phyloP scores from a whole-genome alignment of 2,329 filamentous ascomycete species.

The Domatiomyces catenatus region DNA sequence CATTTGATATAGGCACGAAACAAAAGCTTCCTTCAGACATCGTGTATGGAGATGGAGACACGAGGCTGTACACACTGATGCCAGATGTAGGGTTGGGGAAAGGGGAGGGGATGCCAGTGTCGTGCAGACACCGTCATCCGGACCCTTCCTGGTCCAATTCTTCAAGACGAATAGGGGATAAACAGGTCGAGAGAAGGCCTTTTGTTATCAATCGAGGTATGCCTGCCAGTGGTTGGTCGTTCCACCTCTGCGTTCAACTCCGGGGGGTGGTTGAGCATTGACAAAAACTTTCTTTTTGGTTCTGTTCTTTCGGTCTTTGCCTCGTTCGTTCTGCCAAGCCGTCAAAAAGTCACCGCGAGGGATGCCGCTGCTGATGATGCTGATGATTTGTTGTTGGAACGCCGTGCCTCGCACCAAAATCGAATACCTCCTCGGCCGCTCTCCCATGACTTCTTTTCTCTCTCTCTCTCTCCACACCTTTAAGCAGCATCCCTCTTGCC shows the following conservation, averaged over 20 bases:
- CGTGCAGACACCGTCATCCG: too few species aligned
- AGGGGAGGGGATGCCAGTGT: not conserved
- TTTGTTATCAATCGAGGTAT: too few species aligned
- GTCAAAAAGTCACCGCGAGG: not conserved
- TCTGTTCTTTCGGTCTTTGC: not conserved
- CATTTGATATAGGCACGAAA: slow-evolving; percentile 46
- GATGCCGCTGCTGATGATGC: not conserved
- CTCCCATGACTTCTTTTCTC: slow-evolving; percentile 19
- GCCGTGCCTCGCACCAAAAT: not conserved
- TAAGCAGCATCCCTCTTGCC: slow-evolving; percentile 82
- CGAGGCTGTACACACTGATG: slow-evolving; percentile 62
- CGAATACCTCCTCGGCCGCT: not conserved
- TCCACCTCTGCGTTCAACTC: too few species aligned
- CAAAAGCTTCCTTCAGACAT: slow-evolving; percentile 51
- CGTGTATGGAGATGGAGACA: slow-evolving; percentile 39
- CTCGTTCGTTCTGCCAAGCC: not conserved
- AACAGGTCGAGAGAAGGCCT: too few species aligned
- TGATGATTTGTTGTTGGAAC: not conserved
- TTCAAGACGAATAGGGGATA: too few species aligned
- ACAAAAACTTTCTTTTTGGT: not conserved
- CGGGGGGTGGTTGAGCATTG: not conserved
- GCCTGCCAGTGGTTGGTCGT: too few species aligned
- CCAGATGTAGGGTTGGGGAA: slow-evolving; percentile 23
- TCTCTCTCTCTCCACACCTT: slow-evolving; percentile 20
- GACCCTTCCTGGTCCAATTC: not conserved